phyloP scores from a whole-genome alignment of 257 asterid genomes.

The Penstemon davidsonii region DNA sequence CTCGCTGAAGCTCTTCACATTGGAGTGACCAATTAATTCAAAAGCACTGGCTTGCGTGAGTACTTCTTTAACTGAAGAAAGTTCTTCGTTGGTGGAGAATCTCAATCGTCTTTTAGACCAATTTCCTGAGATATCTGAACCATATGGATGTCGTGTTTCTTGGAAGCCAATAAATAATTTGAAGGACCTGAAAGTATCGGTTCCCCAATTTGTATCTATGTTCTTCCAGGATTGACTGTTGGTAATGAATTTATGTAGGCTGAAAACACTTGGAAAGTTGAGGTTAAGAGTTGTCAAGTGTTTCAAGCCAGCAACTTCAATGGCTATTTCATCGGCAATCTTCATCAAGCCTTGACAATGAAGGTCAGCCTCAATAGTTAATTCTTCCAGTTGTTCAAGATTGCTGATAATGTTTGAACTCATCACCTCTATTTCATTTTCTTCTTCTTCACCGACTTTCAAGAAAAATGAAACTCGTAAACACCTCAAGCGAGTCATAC shows the following conservation, averaged over 20 bases:
- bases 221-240: neutral
- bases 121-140: slow-evolving; percentile 1
- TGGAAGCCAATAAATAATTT: neutral
- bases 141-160: slow-evolving; percentile 7
- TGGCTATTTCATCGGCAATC: neutral
- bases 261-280: slow-evolving; percentile 25
- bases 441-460: neutral
- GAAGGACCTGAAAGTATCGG: slow-evolving; percentile 26
- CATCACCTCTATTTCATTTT: neutral
- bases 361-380: slow-evolving; percentile 17
- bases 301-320: slow-evolving; percentile 8
- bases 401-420: slow-evolving; percentile 11
- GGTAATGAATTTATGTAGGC: neutral
- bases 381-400: slow-evolving; percentile 26
- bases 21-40: slow-evolving; percentile 12
- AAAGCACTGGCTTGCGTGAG: slow-evolving; percentile 27
- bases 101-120: slow-evolving; percentile 8
- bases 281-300: slow-evolving; percentile 23
- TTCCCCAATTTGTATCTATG: neutral
- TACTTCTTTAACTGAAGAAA: slow-evolving; percentile 8
- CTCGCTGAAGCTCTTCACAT: slow-evolving; percentile 20
- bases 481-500: slow-evolving; percentile 17
- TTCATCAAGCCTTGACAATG: slow-evolving; percentile 1
- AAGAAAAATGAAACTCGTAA: slow-evolving; percentile 23
- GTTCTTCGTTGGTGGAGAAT: slow-evolving; percentile 17